Evolutionary conservation across 1,284 basidiomycete genomes (phyloP).

Genomic region (Cystobasidium pallidum): DNA sequence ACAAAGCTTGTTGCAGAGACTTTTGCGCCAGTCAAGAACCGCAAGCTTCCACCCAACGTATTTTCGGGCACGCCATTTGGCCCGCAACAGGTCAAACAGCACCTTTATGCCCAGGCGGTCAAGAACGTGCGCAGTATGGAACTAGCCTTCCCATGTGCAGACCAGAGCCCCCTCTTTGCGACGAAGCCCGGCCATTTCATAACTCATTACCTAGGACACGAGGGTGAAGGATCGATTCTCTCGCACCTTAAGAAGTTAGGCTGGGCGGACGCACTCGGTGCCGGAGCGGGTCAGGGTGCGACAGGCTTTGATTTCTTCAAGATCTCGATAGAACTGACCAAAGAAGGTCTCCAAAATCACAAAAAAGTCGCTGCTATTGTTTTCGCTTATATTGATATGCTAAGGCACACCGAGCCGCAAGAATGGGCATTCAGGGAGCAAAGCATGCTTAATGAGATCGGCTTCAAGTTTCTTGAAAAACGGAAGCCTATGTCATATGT

Average conservation of each 20-base stretch:
- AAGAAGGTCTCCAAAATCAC: constrained; percentile 78
- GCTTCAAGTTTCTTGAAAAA: constrained; percentile 90
- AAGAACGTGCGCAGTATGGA: constrained; percentile 87
- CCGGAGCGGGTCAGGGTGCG: constrained; percentile 72
- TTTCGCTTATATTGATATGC: constrained; percentile 86
- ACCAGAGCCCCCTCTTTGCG: constrained; percentile 74
- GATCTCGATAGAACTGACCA: constrained; percentile 77
- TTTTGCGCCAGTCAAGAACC: constrained; percentile 78
- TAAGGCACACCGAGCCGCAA: constrained; percentile 70
- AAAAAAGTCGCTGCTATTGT: constrained; percentile 71
- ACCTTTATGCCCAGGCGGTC: constrained; percentile 82
- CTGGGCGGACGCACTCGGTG: constrained; percentile 80
- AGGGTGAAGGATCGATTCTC: constrained; percentile 90
- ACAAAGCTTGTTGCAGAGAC: constrained; percentile 69
- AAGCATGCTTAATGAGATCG: constrained; percentile 71
- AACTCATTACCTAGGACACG: constrained; percentile 89
- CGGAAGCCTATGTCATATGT: constrained; percentile 77
- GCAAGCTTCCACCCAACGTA: constrained; percentile 65
- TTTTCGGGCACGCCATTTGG: constrained; percentile 73
- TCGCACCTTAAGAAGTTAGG: constrained; percentile 90
- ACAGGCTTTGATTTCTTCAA: constrained; percentile 90
- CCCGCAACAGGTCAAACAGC: constrained; percentile 52
- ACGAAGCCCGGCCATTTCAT: constrained; percentile 73
- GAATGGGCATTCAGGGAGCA: constrained; percentile 79
- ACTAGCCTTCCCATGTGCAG: constrained; percentile 69